A percentile compares a stretch with the other conserved stretches of the same genome.
phyloP scores from a whole-genome alignment of 2,329 filamentous ascomycete genomes.

The Chaetomium sp. region DNA sequence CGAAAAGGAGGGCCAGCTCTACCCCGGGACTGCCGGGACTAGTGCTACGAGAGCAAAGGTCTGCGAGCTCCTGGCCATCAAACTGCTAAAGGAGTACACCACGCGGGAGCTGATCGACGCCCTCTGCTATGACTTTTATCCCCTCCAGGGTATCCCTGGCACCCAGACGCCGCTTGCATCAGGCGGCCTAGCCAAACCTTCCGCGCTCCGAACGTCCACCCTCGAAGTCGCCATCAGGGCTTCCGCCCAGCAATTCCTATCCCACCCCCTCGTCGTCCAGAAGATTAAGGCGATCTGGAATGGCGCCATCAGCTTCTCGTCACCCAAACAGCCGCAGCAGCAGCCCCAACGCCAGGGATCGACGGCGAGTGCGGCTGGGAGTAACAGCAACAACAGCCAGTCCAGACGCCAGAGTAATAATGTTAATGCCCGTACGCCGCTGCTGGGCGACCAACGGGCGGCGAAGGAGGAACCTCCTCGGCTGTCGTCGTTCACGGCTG shows the following conservation, averaged over 20 bases:
- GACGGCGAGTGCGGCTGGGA: conserved; percentile 10
- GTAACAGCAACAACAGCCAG: conserved; percentile 8
- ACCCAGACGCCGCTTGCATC: conserved; percentile 35
- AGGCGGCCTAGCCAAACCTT: conserved; percentile 41
- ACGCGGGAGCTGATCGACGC: conserved; percentile 90
- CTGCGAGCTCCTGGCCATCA: conserved; percentile 84
- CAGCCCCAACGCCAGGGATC: conserved; percentile 61
- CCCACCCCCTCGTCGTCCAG: conserved; percentile 85
- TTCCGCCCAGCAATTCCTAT: conserved; percentile 85
- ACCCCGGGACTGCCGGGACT: conserved; percentile 76
- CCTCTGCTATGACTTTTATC: conserved; percentile 90
- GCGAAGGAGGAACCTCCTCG: conserved; percentile 26
- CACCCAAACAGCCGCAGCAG: conserved; percentile 75
- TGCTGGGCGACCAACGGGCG: conserved; percentile 37
- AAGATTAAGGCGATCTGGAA: conserved; percentile 98
- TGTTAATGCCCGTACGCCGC: conserved; percentile 39
- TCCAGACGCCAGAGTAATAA: conserved; percentile 33
- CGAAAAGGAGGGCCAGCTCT: conserved; percentile 73
- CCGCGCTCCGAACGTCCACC: conserved; percentile 74
- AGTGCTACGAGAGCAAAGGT: conserved; percentile 80
- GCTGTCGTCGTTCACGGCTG: conserved; percentile 26
- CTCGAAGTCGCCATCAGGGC: conserved; percentile 90
- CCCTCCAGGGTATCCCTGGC: conserved; percentile 69
- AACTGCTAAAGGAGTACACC: conserved; percentile 81
- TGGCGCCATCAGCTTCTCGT: conserved; percentile 90